These are phyloP conservation scores for Tuber microsphaerosporum DNA, from an alignment of 495 filamentous ascomycete genomes.

Conservation along the genomic window DNA sequence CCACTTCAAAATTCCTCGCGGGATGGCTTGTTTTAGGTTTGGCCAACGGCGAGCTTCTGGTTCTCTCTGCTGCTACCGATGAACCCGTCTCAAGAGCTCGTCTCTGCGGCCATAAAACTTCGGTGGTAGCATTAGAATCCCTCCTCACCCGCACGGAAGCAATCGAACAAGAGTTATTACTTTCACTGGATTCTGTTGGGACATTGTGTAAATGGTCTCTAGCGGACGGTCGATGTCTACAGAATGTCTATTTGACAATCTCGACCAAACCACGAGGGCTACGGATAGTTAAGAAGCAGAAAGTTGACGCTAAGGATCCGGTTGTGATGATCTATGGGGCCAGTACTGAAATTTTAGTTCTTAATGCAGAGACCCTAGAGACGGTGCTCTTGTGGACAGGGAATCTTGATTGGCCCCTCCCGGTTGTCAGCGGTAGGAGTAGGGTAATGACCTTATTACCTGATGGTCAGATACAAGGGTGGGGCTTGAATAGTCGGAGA, in stretches of 20 bases:
- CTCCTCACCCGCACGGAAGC: constrained; percentile 10
- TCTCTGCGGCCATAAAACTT: constrained; percentile 23
- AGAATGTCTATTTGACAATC: constrained; percentile 11
- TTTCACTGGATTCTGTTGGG: constrained; percentile 22
- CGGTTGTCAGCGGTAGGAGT: constrained; percentile 17
- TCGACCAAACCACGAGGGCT: constrained; percentile 22
- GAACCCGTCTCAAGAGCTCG: constrained; percentile 16
- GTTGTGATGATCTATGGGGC: constrained; percentile 33
- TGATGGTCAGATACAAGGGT: constrained; percentile 26
- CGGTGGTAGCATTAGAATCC: constrained; percentile 24
- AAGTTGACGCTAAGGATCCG: neutral
- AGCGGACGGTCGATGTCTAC: constrained; percentile 30
- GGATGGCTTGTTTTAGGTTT: constrained; percentile 34
- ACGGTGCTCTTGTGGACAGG: constrained; percentile 36
- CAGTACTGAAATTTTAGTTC: constrained; percentile 31
- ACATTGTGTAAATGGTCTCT: constrained; percentile 30
- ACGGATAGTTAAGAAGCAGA: constrained; percentile 7
- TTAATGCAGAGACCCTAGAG: constrained; percentile 35
- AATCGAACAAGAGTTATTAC: constrained; percentile 13
- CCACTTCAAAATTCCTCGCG: constrained; percentile 19
- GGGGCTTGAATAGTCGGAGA: constrained; percentile 20
- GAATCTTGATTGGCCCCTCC: constrained; percentile 32
- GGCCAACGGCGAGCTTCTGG: constrained; percentile 27
- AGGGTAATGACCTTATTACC: constrained; percentile 25
- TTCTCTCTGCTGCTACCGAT: constrained; percentile 10